Percentiles rank a stretch among this genome's conserved stretches.
phyloP scores from a whole-genome alignment of 2,329 filamentous ascomycete species.

The Alternaria angustiovoidea region DNA sequence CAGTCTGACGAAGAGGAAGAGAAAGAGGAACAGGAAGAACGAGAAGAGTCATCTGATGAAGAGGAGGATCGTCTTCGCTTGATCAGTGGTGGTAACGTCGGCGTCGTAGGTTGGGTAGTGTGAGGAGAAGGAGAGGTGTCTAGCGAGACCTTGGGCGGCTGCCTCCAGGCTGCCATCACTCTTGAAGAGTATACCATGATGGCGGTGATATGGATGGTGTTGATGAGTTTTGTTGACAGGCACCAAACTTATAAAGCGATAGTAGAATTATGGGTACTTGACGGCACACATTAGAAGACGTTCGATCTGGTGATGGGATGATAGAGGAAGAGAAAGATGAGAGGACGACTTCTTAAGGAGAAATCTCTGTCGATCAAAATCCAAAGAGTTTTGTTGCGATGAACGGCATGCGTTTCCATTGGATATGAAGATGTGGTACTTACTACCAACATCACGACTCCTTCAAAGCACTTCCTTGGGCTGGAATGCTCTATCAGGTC shows the following conservation, averaged over 20 bases:
- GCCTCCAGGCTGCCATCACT: background rate
- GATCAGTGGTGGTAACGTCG: background rate
- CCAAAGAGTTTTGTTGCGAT: background rate
- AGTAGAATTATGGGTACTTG: background rate
- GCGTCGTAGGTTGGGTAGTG: background rate
- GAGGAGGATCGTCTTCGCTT: constrained; percentile 1
- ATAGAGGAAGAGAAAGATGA: background rate
- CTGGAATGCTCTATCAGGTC: background rate
- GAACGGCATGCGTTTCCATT: background rate
- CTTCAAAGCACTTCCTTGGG: background rate
- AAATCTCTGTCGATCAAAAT: background rate
- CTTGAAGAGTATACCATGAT: constrained; percentile 4
- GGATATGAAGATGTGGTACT: background rate
- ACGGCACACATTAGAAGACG: background rate
- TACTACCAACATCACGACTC: background rate
- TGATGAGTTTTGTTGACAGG: background rate
- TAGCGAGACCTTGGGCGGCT: background rate
- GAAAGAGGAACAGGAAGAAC: background rate
- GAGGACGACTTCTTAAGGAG: background rate
- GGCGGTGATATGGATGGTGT: background rate
- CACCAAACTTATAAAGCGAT: background rate
- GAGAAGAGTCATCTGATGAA: background rate
- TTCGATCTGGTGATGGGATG: background rate
- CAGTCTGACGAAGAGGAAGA: constrained; percentile 10
- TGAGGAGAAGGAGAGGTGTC: constrained; percentile 2